These are phyloP conservation scores for Cicer chorassanicum DNA, from an alignment of 306 rosid species.

Conservation along the genomic window DNA sequence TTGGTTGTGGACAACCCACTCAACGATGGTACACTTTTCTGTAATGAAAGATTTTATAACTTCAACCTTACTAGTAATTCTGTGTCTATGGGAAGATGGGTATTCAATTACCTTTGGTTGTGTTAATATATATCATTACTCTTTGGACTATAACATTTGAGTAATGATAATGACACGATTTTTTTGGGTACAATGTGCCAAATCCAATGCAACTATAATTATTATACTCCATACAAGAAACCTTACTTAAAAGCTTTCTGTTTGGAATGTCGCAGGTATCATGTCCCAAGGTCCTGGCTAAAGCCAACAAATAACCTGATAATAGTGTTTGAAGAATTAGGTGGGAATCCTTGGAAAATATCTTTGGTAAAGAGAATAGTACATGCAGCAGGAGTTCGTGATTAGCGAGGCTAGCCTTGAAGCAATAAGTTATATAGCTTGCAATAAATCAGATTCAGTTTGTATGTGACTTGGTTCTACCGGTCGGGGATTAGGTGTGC, in stretches of 20 bases:
- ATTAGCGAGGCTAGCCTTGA: background rate
- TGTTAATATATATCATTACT: background rate
- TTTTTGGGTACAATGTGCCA: conserved; percentile 5
- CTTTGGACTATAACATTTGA: too few species aligned
- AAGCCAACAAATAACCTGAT: conserved; percentile 74
- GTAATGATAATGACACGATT: background rate
- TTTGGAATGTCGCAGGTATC: conserved; percentile 68
- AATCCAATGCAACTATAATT: background rate
- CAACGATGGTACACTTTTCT: conserved; percentile 72
- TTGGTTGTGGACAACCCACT: conserved; percentile 92
- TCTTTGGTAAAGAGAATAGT: conserved; percentile 64
- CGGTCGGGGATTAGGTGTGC: background rate
- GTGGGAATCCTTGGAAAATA: conserved; percentile 80
- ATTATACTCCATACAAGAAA: background rate
- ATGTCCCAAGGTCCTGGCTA: conserved; percentile 93
- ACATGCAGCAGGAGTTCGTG: conserved; percentile 34
- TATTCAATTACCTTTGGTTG: background rate
- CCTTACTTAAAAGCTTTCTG: conserved; percentile 23
- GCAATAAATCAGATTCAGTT: background rate
- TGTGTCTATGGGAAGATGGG: conserved; percentile 6
- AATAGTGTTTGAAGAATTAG: conserved; percentile 88
- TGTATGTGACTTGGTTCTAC: conserved; percentile 23
- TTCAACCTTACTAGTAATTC: background rate
- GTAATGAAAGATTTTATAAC: background rate
- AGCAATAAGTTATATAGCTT: too few species aligned